Base-by-base conservation (phyloP, 2,329 filamentous ascomycete genomes). In the Aspergillus pseudonomiae region DNA sequence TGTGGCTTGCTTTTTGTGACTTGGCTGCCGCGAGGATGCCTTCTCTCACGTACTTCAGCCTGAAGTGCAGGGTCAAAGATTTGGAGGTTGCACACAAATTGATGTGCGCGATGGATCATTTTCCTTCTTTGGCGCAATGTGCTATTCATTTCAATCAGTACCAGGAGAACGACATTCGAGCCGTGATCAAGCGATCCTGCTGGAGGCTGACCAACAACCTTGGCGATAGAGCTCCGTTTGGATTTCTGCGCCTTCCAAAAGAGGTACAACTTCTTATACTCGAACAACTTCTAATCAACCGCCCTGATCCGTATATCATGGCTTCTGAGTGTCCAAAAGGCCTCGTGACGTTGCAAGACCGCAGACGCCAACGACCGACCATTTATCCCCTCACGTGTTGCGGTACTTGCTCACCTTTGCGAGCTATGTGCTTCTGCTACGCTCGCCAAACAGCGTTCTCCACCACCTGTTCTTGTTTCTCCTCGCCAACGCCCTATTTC, bases 221-320 rank as follows among this genome's bases (percentile, higher is more conserved):
- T 28, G 46, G 21, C 16, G 28, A 59, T 9, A 61, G 41, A n/a
- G 54, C 57, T 14, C 21, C 63, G 0, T 75, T 74, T 56, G 65
- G 61, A 4, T 75, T 70, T 50, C 59, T 62, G 28, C 52, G 62
- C 28, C 67, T 75, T 10, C 73, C 73, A 10, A 69, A 69, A 43
- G 73, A 75, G 59, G 53, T 75, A 3, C 73, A 75, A 50, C 60
- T 68, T n/a, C 65, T 73, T 59, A 59, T 72, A 21, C 63, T 73
- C 16, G 65, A 71, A 21, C 28, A 65, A 26, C 43, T 68, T 10
- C 55, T 74, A 32, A 55, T 63, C 39, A 55, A 64, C 32, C 63
- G 60, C 10, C 60, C 50, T 26, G 66, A 69, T 61, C 68, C 65
- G 10, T 64, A 53, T 59, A 50, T 69, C 24, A 57, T 60, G 26